phyloP scores from a whole-genome alignment of 345 rosid genomes.

The Acer yangbiense region DNA sequence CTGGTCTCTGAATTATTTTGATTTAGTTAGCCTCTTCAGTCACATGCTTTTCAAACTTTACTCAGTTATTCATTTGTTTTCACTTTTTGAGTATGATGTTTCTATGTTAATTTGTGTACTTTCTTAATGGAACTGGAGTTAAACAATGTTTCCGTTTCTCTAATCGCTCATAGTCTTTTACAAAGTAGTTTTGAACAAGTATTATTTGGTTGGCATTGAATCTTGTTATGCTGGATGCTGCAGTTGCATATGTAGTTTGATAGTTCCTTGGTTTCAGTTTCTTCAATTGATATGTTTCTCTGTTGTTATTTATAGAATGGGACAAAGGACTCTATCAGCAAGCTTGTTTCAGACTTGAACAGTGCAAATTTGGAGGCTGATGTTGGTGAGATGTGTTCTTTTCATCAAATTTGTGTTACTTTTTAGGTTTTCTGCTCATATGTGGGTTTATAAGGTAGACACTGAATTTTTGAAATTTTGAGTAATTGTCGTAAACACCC shows the following conservation, averaged over 20 bases:
- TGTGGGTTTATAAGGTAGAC: slow-evolving; percentile 4
- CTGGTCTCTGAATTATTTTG: not conserved
- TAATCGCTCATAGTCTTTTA: no score
- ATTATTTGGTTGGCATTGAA: no score
- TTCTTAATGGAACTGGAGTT: not conserved
- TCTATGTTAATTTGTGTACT: not conserved
- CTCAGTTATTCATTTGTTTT: not conserved
- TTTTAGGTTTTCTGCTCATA: not conserved
- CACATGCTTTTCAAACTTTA: not conserved
- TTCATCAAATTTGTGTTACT: not conserved
- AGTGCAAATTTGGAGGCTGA: slow-evolving; percentile 77
- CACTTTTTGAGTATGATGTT: not conserved
- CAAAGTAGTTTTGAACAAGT: no score
- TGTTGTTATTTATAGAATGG: slow-evolving; percentile 64
- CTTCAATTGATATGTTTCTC: no score
- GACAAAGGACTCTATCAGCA: slow-evolving; percentile 81
- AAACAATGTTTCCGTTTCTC: no score
- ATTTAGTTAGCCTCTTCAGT: not conserved
- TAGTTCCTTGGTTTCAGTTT: slow-evolving; percentile 11
- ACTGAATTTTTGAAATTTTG: not conserved
- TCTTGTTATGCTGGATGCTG: not conserved
- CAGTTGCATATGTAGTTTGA: slow-evolving; percentile 3
- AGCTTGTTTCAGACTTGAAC: slow-evolving; percentile 93
- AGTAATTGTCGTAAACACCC: not conserved
- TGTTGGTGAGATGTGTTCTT: slow-evolving; percentile 63